phyloP scores from a whole-genome alignment of 2,329 filamentous ascomycete genomes.

The Alternaria sp. region DNA sequence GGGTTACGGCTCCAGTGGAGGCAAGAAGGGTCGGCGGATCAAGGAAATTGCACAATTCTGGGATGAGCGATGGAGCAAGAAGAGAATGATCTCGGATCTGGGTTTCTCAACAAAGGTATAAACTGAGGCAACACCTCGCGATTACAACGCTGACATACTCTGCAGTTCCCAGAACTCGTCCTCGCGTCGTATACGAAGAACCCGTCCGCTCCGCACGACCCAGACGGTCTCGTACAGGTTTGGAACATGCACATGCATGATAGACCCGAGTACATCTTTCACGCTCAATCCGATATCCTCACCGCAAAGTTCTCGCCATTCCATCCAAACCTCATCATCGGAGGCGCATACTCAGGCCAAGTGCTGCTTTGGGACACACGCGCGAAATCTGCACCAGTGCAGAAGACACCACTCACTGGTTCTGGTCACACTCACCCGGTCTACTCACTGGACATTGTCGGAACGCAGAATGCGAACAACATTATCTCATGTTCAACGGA shows the following conservation, averaged over 20 bases:
- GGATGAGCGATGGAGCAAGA: conserved; percentile 95
- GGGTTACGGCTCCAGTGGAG: conserved; percentile 71
- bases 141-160: conserved; percentile 28
- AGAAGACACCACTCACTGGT: conserved; percentile 94
- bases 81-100: conserved; percentile 94
- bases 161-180: conserved; percentile 83
- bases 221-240: conserved; percentile 90
- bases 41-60: conserved; percentile 93
- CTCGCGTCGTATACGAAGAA: conserved; percentile 98
- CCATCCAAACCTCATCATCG: conserved; percentile 94
- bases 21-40: conserved; percentile 75
- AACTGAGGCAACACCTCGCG: not conserved
- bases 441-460: conserved; percentile 93
- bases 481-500: conserved; percentile 97
- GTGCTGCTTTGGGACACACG: conserved; percentile 97
- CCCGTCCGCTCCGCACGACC: conserved; percentile 90
- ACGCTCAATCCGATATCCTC: conserved; percentile 93
- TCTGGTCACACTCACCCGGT: conserved; percentile 96
- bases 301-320: conserved; percentile 98
- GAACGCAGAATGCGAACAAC: conserved; percentile 98
- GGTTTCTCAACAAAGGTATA: conserved; percentile 88
- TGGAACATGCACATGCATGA: conserved; percentile 98
- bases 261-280: conserved; percentile 94
- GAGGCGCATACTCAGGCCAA: conserved; percentile 95
- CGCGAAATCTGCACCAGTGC: conserved; percentile 80